Evolutionary conservation across 495 filamentous ascomycete species (phyloP).

Genomic region (Trichoderma virens): DNA sequence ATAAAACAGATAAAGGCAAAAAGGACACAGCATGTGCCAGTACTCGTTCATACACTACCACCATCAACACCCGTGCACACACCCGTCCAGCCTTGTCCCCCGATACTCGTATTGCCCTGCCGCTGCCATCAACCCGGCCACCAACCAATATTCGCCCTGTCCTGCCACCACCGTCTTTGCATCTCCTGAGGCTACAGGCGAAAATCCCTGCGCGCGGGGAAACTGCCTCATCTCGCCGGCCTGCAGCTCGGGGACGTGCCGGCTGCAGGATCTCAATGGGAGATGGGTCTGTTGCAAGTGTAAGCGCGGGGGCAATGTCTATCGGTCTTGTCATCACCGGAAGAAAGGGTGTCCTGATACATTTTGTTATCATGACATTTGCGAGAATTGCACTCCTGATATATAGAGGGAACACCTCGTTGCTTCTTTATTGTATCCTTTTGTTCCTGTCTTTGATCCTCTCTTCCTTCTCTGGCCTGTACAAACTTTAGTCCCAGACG

Average conservation of each 20-base stretch:
- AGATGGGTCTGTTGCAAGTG: constrained; percentile 39
- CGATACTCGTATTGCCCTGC: constrained; percentile 33
- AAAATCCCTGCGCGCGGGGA: constrained; percentile 33
- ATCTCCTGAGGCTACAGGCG: constrained; percentile 1
- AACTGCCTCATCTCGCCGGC: constrained; percentile 34
- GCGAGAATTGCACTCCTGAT: constrained; percentile 20
- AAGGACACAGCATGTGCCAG: constrained; percentile 21
- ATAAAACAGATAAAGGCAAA: not conserved
- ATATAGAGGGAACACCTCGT: no score
- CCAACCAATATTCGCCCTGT: constrained; percentile 13
- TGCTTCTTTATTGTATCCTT: no score
- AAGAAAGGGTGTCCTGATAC: constrained; percentile 33
- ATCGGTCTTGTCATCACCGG: constrained; percentile 28
- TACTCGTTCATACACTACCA: constrained; percentile 31
- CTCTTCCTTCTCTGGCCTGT: not conserved
- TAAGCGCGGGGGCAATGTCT: constrained; percentile 30
- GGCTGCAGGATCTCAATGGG: constrained; percentile 34
- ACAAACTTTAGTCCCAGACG: not conserved
- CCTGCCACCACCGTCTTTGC: not conserved
- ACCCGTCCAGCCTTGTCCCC: constrained; percentile 30
- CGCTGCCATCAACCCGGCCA: constrained; percentile 18
- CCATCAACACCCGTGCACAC: constrained; percentile 30
- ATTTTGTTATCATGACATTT: constrained; percentile 34
- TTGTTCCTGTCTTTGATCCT: not conserved
- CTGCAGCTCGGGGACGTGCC: constrained; percentile 34